Conservation (phyloP, 257 asterid genomes). For the Scutellaria galericulata region DNA sequence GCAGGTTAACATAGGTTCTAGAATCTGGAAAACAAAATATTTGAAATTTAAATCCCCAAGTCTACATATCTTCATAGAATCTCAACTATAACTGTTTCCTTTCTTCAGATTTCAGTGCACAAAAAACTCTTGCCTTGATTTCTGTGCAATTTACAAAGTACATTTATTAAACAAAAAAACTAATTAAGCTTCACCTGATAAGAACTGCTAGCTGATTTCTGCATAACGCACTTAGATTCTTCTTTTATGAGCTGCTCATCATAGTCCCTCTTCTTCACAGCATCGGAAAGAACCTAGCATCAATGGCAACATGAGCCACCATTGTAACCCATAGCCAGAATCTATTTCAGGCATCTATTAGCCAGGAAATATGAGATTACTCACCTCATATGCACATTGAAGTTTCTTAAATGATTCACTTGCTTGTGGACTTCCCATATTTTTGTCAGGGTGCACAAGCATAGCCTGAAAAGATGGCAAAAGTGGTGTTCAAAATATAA, state of each 20-base stretch:
- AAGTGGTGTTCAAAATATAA: slow-evolving; percentile 13
- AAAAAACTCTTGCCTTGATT: background rate
- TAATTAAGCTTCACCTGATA: slow-evolving; percentile 58
- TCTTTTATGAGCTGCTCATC: slow-evolving; percentile 93
- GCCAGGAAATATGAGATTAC: slow-evolving; percentile 8
- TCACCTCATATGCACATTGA: slow-evolving; percentile 97
- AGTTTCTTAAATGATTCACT: slow-evolving; percentile 98
- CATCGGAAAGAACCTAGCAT: slow-evolving; percentile 88
- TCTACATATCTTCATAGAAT: background rate
- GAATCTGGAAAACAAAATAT: slow-evolving; percentile 20
- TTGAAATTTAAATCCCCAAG: background rate
- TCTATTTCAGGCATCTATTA: slow-evolving; percentile 33
- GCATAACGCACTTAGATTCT: slow-evolving; percentile 76
- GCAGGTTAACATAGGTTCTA: slow-evolving; percentile 24
- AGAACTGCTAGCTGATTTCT: slow-evolving; percentile 82
- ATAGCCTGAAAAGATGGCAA: slow-evolving; percentile 63
- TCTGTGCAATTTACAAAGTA: slow-evolving; percentile 3
- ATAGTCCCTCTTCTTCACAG: slow-evolving; percentile 90
- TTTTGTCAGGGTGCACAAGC: slow-evolving; percentile 99
- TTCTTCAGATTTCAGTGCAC: background rate
- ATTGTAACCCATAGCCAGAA: slow-evolving; percentile 26
- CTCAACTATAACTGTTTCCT: background rate
- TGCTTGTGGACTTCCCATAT: slow-evolving; percentile 90
- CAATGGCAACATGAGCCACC: slow-evolving; percentile 40
- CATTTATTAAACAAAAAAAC: background rate